A percentile compares a stretch with the other conserved stretches of the same genome.
Evolutionary conservation across 352 stramenopile species (phyloP).

Genomic region (Phytopythium aichiense): DNA sequence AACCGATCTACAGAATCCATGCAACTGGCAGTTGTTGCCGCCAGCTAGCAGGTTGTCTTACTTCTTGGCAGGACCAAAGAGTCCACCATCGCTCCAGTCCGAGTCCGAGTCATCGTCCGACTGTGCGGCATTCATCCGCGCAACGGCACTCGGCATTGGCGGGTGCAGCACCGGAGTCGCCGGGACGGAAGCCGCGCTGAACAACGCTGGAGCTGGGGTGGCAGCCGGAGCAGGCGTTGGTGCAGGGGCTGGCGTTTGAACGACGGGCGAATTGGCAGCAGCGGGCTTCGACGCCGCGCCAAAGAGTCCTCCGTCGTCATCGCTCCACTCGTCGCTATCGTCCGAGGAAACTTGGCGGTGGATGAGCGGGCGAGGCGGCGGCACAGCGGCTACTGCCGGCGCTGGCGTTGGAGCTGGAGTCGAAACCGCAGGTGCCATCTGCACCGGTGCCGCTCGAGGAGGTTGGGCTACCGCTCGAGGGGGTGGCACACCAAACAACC

Average conservation of each 20-base stretch:
- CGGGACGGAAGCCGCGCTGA: constrained; percentile 17
- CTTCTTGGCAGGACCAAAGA: constrained; percentile 55
- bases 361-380: constrained; percentile 34
- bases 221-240: constrained; percentile 7
- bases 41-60: constrained; percentile 5
- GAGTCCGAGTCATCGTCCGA: constrained; percentile 39
- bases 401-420: constrained; percentile 7
- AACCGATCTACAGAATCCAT: background rate
- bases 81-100: constrained; percentile 58
- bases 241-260: constrained; percentile 5
- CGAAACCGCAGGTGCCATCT: constrained; percentile 7
- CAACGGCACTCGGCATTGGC: constrained; percentile 44
- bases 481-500: constrained; percentile 45
- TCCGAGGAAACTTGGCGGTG: constrained; percentile 39
- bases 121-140: constrained; percentile 37
- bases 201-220: constrained; percentile 14
- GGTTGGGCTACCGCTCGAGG: constrained; percentile 7
- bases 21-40: background rate
- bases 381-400: constrained; percentile 12
- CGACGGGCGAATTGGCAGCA: constrained; percentile 6
- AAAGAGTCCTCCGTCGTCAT: constrained; percentile 56
- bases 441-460: constrained; percentile 7
- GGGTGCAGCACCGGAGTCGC: constrained; percentile 24
- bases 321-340: constrained; percentile 70
- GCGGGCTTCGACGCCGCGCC: constrained; percentile 29